phyloP scores from a whole-genome alignment of 2,329 filamentous ascomycete genomes.

The Pseudopithomyces maydicus region DNA sequence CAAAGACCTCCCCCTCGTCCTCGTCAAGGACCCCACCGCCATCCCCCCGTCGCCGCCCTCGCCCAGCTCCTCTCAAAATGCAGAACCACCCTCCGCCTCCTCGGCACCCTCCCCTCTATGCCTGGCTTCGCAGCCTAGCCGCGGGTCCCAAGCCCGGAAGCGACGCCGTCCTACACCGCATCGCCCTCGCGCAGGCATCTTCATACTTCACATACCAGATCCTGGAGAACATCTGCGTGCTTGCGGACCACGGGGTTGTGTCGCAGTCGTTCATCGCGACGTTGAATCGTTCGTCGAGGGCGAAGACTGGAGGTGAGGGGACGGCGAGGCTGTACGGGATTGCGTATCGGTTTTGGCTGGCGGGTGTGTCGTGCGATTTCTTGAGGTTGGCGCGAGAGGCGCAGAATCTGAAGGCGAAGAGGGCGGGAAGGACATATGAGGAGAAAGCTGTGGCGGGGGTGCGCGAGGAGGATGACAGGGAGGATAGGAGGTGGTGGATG shows the following conservation, averaged over 20 bases:
- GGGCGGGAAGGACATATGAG: slow-evolving; percentile 34
- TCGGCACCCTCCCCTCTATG: slow-evolving; percentile 52
- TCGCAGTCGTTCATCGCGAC: slow-evolving; percentile 40
- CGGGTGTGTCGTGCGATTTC: slow-evolving; percentile 51
- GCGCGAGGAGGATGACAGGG: slow-evolving; percentile 44
- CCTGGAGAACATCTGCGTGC: slow-evolving; percentile 50
- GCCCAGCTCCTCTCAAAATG: slow-evolving; percentile 48
- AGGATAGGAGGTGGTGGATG: slow-evolving; percentile 48
- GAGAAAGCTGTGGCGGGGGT: slow-evolving; percentile 36
- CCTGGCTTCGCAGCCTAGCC: slow-evolving; percentile 49
- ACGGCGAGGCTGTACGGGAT: slow-evolving; percentile 46
- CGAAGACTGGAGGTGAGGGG: slow-evolving; percentile 27
- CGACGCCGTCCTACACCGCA: slow-evolving; percentile 49
- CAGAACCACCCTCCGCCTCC: slow-evolving; percentile 51
- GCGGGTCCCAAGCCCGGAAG: slow-evolving; percentile 49
- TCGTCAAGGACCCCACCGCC: slow-evolving; percentile 29
- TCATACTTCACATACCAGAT: slow-evolving; percentile 52
- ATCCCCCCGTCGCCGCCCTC: slow-evolving; percentile 40
- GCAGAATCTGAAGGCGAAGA: slow-evolving; percentile 45
- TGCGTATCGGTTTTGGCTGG: slow-evolving; percentile 51
- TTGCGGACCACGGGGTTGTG: slow-evolving; percentile 49
- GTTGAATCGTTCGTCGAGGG: slow-evolving; percentile 32
- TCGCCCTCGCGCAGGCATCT: slow-evolving; percentile 47
- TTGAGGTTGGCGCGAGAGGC: slow-evolving; percentile 49
- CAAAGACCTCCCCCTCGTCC: slow-evolving; percentile 19